Base-by-base conservation (phyloP, 139 green algal species). In the Picochlorum sp. region DNA sequence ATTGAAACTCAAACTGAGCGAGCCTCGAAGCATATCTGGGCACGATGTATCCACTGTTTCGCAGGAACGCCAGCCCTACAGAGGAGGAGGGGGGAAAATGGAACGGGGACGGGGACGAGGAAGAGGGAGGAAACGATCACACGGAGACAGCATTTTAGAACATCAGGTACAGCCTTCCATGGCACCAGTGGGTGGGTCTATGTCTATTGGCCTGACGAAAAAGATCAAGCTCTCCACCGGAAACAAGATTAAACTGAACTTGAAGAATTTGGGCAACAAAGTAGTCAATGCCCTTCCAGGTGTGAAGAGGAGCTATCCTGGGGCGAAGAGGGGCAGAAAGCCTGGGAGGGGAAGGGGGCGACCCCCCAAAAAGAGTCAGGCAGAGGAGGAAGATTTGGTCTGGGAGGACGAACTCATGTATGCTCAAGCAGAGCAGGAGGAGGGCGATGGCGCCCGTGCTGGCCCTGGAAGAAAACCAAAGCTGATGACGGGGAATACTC, bases 401-500 rank as follows among this genome's bases (percentile, higher is more conserved):
- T 54, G 47, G 47, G 47, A 54, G 47, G 47, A 54, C n/a, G 47
- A 54, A 3, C n/a, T 54, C 18, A 20, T 54, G 47, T 54, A 20
- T 54, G 47, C 47, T 26, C 18, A 23, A 54, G 18, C n/a, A 21
- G 47, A 54, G 47, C 47, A 54, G n/a, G 47, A 54, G n/a, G 47
- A 20, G 16, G 16, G 18, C 14, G 45, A 51, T 20, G 45, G 16
- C 11, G 47, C 16, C 11, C 16, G n/a, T 20, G n/a, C 16, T 9
- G 47, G 47, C n/a, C 47, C 47, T 54, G 47, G 47, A 54, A 54
- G 47, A 20, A 54, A 21, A 20, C 47, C 47, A 26, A 54, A 54
- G n/a, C 15, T 21, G 16, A 54, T 54, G n/a, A 26, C 47, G n/a
- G 47, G 47, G 16, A 54, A 21, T 54, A 54, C 47, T 23, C 47